Evolutionary conservation across 768 basidiomycete species (phyloP).

Genomic region (Lentinula sp.): DNA sequence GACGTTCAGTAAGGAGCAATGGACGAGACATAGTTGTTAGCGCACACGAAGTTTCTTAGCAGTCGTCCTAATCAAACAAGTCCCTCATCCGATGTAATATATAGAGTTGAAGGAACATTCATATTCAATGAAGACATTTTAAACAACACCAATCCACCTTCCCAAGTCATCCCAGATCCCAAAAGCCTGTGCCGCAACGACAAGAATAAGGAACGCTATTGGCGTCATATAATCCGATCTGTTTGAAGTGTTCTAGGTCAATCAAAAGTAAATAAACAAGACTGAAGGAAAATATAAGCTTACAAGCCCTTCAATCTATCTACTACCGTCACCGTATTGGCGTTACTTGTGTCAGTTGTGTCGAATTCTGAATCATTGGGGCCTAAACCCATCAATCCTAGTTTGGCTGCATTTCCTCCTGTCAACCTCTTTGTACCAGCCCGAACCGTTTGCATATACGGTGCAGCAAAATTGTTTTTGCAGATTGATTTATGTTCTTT

Average conservation of each 20-base stretch:
- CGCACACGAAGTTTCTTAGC: conserved; percentile 49
- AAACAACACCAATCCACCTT: background rate
- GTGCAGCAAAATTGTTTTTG: background rate
- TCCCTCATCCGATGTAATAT: background rate
- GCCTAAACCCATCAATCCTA: background rate
- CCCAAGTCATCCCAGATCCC: background rate
- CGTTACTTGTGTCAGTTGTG: too few relatives aligned
- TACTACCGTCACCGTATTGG: background rate
- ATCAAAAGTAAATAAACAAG: too few relatives aligned
- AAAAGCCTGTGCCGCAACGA: background rate
- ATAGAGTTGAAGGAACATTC: background rate
- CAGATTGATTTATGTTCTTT: conserved; percentile 2
- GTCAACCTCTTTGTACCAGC: background rate
- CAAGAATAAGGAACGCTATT: background rate
- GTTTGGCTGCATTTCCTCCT: background rate
- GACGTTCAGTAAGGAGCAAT: conserved; percentile 64
- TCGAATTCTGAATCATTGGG: background rate
- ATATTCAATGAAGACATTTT: background rate
- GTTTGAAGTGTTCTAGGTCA: background rate
- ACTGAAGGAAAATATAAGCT: background rate
- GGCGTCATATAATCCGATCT: background rate
- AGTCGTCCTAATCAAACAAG: too few relatives aligned
- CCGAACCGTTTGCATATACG: background rate
- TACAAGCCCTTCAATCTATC: background rate
- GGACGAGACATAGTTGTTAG: conserved; percentile 70